A percentile compares a stretch with the other conserved stretches of the same genome.
Conservation (phyloP, 768 basidiomycete species). For the Boletus rubropictus region DNA sequence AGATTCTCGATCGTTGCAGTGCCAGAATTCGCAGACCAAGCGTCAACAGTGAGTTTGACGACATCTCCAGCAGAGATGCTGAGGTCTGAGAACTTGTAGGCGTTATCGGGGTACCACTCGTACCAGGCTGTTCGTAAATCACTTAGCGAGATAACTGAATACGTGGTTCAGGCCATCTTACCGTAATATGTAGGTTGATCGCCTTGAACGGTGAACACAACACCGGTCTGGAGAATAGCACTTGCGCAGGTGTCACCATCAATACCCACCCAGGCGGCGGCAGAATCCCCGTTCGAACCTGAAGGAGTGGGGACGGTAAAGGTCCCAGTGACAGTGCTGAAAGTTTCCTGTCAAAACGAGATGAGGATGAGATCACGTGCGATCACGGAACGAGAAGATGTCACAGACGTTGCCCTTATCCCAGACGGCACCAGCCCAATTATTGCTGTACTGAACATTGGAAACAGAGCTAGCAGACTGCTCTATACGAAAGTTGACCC, state of each 20-base stretch:
- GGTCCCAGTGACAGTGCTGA: conserved; percentile 7
- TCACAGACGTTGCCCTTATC: neutral
- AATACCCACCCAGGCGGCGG: conserved; percentile 11
- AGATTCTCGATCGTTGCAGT: neutral
- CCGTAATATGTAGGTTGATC: neutral
- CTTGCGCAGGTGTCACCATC: conserved; percentile 1
- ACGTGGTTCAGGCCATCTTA: neutral
- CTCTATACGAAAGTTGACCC: neutral
- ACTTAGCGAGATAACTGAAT: neutral
- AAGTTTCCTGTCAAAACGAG: conserved; percentile 2
- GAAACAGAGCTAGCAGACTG: neutral
- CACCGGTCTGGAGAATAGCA: conserved; percentile 7
- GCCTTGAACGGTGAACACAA: neutral
- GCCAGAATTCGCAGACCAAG: neutral
- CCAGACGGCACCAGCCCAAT: conserved; percentile 12
- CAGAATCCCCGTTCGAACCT: neutral
- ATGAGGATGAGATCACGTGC: neutral
- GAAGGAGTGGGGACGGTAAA: conserved; percentile 4
- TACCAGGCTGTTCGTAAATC: conserved; percentile 5
- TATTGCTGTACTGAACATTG: neutral
- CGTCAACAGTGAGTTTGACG: conserved; percentile 1
- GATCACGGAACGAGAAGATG: neutral
- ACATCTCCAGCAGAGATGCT: conserved; percentile 7
- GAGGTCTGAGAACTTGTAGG: neutral
- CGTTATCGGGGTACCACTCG: conserved; percentile 3